A percentile compares a stretch with the other conserved stretches of the same genome.
Conservation (phyloP, 306 rosid species). For the Quercus bicolor region DNA sequence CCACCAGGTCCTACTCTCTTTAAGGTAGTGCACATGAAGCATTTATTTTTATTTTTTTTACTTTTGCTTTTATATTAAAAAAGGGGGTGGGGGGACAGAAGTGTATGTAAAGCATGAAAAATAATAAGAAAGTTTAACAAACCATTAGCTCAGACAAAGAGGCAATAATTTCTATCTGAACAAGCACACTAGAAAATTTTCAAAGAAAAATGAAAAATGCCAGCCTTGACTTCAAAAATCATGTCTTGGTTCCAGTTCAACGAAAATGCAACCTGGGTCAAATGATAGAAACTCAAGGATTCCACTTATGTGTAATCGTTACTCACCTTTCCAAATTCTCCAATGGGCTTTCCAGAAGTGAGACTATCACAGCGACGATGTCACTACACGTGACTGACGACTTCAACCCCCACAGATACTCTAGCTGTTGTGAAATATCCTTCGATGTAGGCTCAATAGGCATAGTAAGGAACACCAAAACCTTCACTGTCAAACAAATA, state of each 20-base stretch:
- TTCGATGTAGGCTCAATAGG: conserved; percentile 76
- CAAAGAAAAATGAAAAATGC: background rate
- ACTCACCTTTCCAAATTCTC: conserved; percentile 84
- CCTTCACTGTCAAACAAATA: conserved; percentile 57
- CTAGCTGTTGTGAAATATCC: conserved; percentile 70
- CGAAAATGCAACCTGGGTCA: background rate
- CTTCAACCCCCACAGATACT: conserved; percentile 78
- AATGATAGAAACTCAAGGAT: background rate
- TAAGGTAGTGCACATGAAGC: too few relatives aligned
- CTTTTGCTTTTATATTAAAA: background rate
- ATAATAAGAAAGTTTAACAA: background rate
- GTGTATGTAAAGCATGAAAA: background rate
- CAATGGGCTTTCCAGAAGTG: conserved; percentile 72
- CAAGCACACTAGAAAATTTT: background rate
- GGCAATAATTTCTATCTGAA: background rate
- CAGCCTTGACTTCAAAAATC: background rate
- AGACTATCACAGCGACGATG: conserved; percentile 53
- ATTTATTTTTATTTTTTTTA: background rate
- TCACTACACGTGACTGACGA: conserved; percentile 64
- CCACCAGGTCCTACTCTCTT: too few relatives aligned
- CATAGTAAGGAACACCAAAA: conserved; percentile 90
- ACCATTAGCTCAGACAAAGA: background rate
- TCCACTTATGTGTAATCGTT: background rate
- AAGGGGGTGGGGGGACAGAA: background rate
- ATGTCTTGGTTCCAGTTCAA: background rate